Evolutionary conservation across 2,329 filamentous ascomycete species (phyloP), one percentile per base, ranked within the genome.

Genomic region (Bertia moriformis): DNA sequence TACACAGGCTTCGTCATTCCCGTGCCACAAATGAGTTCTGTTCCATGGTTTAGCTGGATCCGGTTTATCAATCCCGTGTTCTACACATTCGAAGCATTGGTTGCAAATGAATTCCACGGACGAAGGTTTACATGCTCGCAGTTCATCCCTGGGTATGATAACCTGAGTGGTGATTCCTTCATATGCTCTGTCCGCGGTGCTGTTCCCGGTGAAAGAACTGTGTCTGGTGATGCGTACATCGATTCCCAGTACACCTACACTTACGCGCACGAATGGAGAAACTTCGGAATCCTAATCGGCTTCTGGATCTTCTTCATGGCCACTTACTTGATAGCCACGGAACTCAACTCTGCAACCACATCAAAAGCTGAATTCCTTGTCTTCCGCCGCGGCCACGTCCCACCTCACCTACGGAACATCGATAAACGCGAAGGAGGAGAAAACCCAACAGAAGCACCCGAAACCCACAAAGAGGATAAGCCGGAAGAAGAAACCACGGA

Each of bases 1-100:
- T 83, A 76, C 48, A 80, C 78, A 0, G 78, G 78, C 0, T 83
- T 81, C 48, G 61, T 73, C 2, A 72, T 81, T 20, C 70, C 71
- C 0, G 67, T 69, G 14, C 62, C 64, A 0, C 62, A 73, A 14
- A 71, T 74, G 46, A 19, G 24, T 41, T 56, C 56, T 65, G 54
- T 71, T 44, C 57, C 63, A 29, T 83, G 79, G 79, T 71, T 81
- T 27, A 65, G 71, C 3, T 82, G 78, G 76, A 67, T 83, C 20
- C 69, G 69, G 37, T 80, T 69, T 59, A 59, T 81, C 14, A 80
- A 83, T 41, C 78, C 78, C 0, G 55, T 83, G 2, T 66, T 65
- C 18, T 84, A 82, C 50, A 67, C 69, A 2, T 83, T 77, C 39
- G 79, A 83, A 49, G 66, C 66, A 0, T 59, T 80, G 20, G 46